These are phyloP conservation scores for Blastobotrys capitulatus DNA, from an alignment of 1,139 yeast species.

Conservation along the genomic window DNA sequence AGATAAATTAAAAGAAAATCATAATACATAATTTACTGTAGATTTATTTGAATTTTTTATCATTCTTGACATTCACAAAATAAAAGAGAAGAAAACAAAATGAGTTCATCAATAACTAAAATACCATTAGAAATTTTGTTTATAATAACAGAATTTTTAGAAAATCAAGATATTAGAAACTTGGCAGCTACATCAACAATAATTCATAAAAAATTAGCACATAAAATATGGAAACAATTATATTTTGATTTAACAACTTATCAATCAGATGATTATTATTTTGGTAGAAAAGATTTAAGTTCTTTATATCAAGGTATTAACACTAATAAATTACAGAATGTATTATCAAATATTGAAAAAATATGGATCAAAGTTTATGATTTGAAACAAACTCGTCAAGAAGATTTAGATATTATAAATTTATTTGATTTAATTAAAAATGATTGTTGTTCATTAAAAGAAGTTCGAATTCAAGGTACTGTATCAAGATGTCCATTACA, in stretches of 20 bases:
- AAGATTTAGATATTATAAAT: not conserved
- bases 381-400: not conserved
- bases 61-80: too few relatives aligned
- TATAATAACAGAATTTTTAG: not conserved
- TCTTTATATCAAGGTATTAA: not conserved
- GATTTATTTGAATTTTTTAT: too few relatives aligned
- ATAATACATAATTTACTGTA: too few relatives aligned
- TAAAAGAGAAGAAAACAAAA: not conserved
- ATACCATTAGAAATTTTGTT: conserved; percentile 1
- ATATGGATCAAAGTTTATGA: conserved; percentile 1
- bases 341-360: not conserved
- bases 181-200: not conserved
- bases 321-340: not conserved
- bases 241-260: not conserved
- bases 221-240: not conserved
- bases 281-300: not conserved
- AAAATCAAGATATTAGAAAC: not conserved
- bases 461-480: conserved; percentile 2
- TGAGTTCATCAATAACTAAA: not conserved
- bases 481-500: conserved; percentile 2
- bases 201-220: not conserved
- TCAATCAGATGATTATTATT: not conserved
- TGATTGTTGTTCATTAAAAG: not conserved
- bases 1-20: too few relatives aligned
- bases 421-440: not conserved